A percentile compares a stretch with the other conserved stretches of the same genome.
phyloP scores from a whole-genome alignment of 2,329 filamentous ascomycete genomes.

The Pseudonectria buxi region DNA sequence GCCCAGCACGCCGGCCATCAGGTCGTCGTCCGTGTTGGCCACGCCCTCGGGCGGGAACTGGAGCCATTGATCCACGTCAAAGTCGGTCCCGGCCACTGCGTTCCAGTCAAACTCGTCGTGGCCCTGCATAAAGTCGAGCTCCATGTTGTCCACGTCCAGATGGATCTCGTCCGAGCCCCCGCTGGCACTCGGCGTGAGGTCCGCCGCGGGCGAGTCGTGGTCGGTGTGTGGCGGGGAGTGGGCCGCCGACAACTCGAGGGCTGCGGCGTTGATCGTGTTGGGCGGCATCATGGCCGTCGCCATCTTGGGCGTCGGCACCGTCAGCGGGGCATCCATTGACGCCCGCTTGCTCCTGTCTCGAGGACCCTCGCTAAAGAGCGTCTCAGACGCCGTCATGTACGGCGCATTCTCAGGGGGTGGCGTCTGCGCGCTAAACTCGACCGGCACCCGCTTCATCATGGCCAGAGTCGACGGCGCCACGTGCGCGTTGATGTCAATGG shows the following conservation, averaged over 20 bases:
- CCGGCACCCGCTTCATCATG: conserved; percentile 31
- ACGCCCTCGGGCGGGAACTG: conserved; percentile 48
- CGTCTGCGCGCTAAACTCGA: conserved; percentile 37
- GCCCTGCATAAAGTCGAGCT: conserved; percentile 40
- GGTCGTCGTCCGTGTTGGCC: conserved; percentile 31
- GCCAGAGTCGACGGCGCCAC: conserved; percentile 26
- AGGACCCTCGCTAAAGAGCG: conserved; percentile 29
- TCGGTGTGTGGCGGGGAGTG: conserved; percentile 41
- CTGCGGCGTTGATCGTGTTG: conserved; percentile 31
- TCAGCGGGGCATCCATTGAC: no score
- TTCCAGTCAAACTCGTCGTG: conserved; percentile 50
- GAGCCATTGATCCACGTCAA: conserved; percentile 54
- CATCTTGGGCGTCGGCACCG: conserved; percentile 6
- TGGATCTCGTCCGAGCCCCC: conserved; percentile 35
- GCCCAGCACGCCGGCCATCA: conserved; percentile 29
- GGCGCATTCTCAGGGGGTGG: conserved; percentile 47
- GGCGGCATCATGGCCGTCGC: conserved; percentile 28
- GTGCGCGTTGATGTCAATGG: conserved; percentile 57
- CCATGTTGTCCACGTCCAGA: conserved; percentile 30
- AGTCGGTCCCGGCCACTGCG: conserved; percentile 43
- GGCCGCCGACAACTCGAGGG: conserved; percentile 28
- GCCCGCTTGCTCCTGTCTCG: no score
- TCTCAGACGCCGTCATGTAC: conserved; percentile 36
- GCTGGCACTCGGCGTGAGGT: conserved; percentile 40
- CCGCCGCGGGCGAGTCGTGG: conserved; percentile 30